These are phyloP conservation scores for Euptelea pleiosperma DNA, from an alignment of 164 flowering plant species.

Conservation along the genomic window DNA sequence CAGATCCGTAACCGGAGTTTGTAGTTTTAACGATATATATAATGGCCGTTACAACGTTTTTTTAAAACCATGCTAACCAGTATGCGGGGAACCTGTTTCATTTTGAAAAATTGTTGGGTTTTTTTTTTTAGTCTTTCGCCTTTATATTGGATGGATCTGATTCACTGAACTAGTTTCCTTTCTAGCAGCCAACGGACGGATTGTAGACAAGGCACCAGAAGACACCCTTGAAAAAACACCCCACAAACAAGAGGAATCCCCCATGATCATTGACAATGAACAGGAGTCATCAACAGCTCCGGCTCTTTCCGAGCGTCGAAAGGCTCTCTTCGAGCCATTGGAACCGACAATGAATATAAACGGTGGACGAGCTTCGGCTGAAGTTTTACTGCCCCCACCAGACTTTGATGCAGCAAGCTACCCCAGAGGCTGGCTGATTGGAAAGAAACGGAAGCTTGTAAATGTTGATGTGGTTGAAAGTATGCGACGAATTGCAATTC, in stretches of 20 bases:
- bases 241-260: constrained; percentile 34
- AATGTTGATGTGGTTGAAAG: constrained; percentile 98
- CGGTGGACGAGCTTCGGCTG: constrained; percentile 49
- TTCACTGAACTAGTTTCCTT: too few relatives aligned
- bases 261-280: constrained; percentile 19
- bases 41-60: too few relatives aligned
- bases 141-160: not conserved
- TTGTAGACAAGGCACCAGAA: constrained; percentile 31
- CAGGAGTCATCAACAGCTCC: constrained; percentile 27
- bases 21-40: too few relatives aligned
- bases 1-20: too few relatives aligned
- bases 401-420: constrained; percentile 83
- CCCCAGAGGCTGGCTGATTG: constrained; percentile 87
- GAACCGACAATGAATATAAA: constrained; percentile 45
- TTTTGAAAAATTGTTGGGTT: too few relatives aligned
- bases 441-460: constrained; percentile 94
- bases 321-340: constrained; percentile 83
- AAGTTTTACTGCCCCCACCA: constrained; percentile 80
- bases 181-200: constrained; percentile 37
- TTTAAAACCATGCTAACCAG: too few relatives aligned
- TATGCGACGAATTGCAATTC: constrained; percentile 90
- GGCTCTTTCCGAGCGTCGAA: constrained; percentile 75
- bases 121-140: too few relatives aligned
- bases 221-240: constrained; percentile 25
- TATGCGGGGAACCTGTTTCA: too few relatives aligned